Evolutionary conservation across 805 yeast genomes (phyloP), one percentile per base, ranked within the genome.

Genomic region (Yamadazyma phyllophila): DNA sequence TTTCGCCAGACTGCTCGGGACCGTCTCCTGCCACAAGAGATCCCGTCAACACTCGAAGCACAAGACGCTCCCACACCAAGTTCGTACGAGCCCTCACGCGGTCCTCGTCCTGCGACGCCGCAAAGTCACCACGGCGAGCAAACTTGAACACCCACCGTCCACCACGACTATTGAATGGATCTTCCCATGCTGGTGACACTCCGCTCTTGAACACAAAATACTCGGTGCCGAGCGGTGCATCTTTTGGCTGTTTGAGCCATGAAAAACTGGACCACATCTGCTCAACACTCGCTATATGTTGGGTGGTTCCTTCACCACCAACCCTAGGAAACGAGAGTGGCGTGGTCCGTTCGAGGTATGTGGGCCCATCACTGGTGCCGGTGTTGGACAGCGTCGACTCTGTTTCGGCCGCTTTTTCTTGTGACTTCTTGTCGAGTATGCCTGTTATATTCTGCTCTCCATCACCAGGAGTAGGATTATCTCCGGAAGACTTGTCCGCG

Each of bases 141-240:
- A 80, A 73, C 50, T 81, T 67, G 52, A 80, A 75, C 14, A 77
- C 72, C 85, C 85, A 81, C 53, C 85, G 66, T 2, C 88, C 87
- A 31, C 87, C 87, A 42, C 69, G 66, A 48, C 74, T 62, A 57
- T 82, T 82, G 41, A 72, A 66, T 7, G 83, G 82, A 56, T 82
- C 86, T 57, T 82, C 86, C 86, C 88, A 82, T 40, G 80, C 76
- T 9, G 88, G 88, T 51, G 77, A 76, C 31, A 81, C 71, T 2
- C 83, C 84, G 27, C 73, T 65, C 52, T 80, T 80, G 64, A 82
- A 82, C 8, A 82, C 60, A 48, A 80, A 76, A 44, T 76, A 67
- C 57, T 81, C 85, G 20, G 80, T 69, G 15, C 80, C 81, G 39
- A 62, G 59, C 14, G 67, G 62, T 46, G 76, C 60, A 33, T 69